A percentile compares a stretch with the other conserved stretches of the same genome.
These are phyloP conservation scores for Solanum okadae DNA, from an alignment of 257 asterid species.

Conservation along the genomic window DNA sequence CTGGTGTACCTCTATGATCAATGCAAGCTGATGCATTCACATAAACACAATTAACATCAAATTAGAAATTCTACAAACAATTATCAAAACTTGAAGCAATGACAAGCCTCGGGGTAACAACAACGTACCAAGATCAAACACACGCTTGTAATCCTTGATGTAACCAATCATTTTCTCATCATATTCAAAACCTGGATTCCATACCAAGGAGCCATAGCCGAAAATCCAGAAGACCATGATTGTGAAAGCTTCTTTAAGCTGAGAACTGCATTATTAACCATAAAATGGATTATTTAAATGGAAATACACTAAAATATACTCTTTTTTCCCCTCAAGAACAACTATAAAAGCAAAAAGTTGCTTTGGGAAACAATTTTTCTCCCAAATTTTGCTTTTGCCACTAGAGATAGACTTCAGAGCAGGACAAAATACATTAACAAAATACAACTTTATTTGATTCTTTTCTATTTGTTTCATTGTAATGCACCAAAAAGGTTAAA, in stretches of 20 bases:
- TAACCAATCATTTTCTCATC: slow-evolving; percentile 79
- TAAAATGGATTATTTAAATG: background rate
- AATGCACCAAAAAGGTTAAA: background rate
- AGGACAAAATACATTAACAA: background rate
- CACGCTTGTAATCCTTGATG: slow-evolving; percentile 77
- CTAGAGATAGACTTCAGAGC: background rate
- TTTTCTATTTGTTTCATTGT: background rate
- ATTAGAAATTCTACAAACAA: background rate
- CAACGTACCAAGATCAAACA: slow-evolving; percentile 72
- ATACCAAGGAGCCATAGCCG: slow-evolving; percentile 86
- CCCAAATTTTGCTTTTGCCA: background rate
- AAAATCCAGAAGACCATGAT: slow-evolving; percentile 85
- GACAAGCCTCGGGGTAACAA: background rate
- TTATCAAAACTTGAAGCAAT: background rate
- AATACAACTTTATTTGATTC: background rate
- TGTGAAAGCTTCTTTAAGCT: background rate
- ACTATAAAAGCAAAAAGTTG: background rate
- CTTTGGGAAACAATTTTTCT: background rate
- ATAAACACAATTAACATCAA: background rate
- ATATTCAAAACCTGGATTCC: slow-evolving; percentile 92
- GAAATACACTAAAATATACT: background rate
- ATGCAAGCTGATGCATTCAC: slow-evolving; percentile 52
- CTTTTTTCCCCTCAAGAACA: background rate
- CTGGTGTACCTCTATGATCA: slow-evolving; percentile 94
- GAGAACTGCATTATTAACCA: background rate